Conservation (phyloP, 352 stramenopile species). For the Pseudoperonospora humuli region DNA sequence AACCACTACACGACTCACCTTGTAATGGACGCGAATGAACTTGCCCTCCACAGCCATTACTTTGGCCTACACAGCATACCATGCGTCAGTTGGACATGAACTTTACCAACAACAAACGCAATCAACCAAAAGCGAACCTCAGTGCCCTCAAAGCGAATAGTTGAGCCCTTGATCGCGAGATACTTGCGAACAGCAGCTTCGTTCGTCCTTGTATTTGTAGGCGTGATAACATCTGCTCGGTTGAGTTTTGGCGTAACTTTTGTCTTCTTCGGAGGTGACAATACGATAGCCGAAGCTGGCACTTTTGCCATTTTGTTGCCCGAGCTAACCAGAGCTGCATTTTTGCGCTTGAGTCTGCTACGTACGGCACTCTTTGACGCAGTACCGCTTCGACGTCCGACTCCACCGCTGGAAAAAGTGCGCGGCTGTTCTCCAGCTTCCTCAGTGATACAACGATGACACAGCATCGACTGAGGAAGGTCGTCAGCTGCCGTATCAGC, state of each 20-base stretch:
- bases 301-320: constrained; percentile 17
- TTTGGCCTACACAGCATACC: constrained; percentile 35
- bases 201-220: constrained; percentile 23
- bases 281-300: constrained; percentile 4
- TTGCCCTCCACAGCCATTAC: constrained; percentile 62
- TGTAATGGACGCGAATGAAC: constrained; percentile 75
- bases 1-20: constrained; percentile 23
- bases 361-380: constrained; percentile 13
- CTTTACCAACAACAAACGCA: neutral
- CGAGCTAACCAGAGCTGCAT: constrained; percentile 3
- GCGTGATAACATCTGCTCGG: constrained; percentile 7
- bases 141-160: constrained; percentile 52
- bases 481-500: constrained; percentile 26
- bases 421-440: constrained; percentile 1
- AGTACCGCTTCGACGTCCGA: constrained; percentile 25
- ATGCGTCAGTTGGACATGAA: constrained; percentile 3
- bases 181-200: constrained; percentile 27
- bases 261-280: constrained; percentile 18
- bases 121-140: constrained; percentile 28
- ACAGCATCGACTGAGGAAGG: constrained; percentile 44
- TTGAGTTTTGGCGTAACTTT: constrained; percentile 15
- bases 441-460: constrained; percentile 38
- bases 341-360: constrained; percentile 23
- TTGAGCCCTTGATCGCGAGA: constrained; percentile 54
- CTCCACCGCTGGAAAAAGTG: constrained; percentile 16